Conservation (phyloP, 225 moss, liverwort and hornwort species). For the Rhytidiadelphus loreus region DNA sequence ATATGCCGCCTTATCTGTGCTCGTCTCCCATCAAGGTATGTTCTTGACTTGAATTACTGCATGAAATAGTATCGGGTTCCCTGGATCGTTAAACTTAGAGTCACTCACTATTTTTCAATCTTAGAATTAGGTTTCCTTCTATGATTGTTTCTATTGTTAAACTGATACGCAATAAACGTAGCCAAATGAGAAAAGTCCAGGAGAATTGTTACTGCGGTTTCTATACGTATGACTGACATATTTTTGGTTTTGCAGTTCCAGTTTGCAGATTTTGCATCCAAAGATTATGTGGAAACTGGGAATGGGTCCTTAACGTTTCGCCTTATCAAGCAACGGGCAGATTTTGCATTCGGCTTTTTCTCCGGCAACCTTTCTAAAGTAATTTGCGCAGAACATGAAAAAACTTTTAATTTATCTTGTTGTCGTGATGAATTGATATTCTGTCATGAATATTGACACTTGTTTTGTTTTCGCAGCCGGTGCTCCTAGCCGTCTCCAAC, state of each 20-base stretch:
- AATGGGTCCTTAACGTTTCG: slow-evolving; percentile 30
- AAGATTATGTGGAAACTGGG: slow-evolving; percentile 28
- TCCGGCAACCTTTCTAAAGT: slow-evolving; percentile 38
- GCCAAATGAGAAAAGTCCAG: background rate
- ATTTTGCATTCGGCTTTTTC: slow-evolving; percentile 59
- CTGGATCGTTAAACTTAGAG: background rate
- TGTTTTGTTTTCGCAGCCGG: slow-evolving; percentile 30
- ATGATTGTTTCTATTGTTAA: background rate
- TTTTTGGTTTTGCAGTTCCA: slow-evolving; percentile 23
- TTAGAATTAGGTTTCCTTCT: background rate
- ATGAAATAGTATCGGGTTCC: background rate
- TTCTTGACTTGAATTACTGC: background rate
- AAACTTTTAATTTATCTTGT: background rate
- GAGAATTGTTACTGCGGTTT: background rate
- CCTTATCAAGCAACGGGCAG: slow-evolving; percentile 55
- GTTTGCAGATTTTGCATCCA: slow-evolving; percentile 32
- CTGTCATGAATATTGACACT: background rate
- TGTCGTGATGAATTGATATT: background rate
- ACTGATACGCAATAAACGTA: background rate
- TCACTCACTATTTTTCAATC: background rate
- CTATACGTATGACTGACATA: background rate
- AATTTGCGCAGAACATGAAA: background rate
- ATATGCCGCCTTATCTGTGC: slow-evolving; percentile 36
- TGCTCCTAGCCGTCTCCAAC: slow-evolving; percentile 48
- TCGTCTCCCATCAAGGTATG: slow-evolving; percentile 49